Evolutionary conservation across 192 early-diverging fungal species (phyloP).

Genomic region (Powellomyces hirtus): DNA sequence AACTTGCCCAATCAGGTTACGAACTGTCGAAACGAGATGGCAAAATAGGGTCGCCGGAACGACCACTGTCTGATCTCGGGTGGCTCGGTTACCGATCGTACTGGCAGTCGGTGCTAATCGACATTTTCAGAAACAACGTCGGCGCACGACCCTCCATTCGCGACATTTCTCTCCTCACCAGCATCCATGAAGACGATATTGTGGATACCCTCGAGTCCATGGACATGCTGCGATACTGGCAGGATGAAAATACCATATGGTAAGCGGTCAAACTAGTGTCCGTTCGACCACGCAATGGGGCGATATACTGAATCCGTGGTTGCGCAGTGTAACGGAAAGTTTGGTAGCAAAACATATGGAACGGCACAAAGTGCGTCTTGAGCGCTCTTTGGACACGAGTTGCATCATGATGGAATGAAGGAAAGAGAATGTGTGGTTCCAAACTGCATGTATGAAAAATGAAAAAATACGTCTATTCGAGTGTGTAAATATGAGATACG

Average conservation of each 20-base stretch:
- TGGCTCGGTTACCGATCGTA: constrained; percentile 75
- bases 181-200: constrained; percentile 81
- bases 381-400: not conserved
- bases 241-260: constrained; percentile 27
- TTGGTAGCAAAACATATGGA: not conserved
- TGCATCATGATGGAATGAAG: constrained; percentile 6
- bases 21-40: constrained; percentile 70
- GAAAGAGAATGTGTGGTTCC: not conserved
- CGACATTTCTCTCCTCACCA: constrained; percentile 63
- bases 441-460: not conserved
- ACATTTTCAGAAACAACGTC: constrained; percentile 31
- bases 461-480: no score
- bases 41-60: constrained; percentile 80
- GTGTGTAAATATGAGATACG: no score
- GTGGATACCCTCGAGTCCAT: constrained; percentile 69
- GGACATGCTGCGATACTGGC: constrained; percentile 61
- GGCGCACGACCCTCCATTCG: constrained; percentile 36
- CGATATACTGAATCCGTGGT: not conserved
- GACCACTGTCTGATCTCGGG: constrained; percentile 83
- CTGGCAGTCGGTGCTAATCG: constrained; percentile 74
- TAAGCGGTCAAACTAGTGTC: constrained; percentile 5
- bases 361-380: not conserved
- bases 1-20: no score
- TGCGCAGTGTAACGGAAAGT: not conserved
- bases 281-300: no score